Percentiles rank a stretch among this genome's conserved stretches.
Conservation (phyloP, 2,329 filamentous ascomycete species). For the Tolypocladium capitatum region DNA sequence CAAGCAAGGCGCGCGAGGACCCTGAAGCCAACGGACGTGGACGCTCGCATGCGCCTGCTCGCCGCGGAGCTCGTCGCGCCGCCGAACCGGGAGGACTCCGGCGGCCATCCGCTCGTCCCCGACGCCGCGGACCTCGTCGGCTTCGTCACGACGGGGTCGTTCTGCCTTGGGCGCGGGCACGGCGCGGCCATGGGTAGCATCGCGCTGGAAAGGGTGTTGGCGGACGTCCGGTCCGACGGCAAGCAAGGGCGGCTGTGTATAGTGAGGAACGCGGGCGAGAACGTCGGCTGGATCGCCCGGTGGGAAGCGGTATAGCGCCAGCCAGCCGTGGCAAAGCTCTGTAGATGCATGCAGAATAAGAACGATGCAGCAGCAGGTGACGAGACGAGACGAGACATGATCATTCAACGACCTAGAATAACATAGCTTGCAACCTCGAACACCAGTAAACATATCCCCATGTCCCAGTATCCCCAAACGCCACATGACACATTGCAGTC, state of each 20-base stretch:
- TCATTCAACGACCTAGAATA: not conserved
- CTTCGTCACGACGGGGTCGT: slow-evolving; percentile 80
- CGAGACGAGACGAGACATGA: not conserved
- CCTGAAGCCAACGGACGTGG: slow-evolving; percentile 14
- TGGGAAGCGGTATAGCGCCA: too few species aligned
- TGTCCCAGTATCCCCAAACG: not conserved
- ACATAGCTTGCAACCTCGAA: not conserved
- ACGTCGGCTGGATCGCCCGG: slow-evolving; percentile 60
- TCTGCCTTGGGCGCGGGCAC: slow-evolving; percentile 62
- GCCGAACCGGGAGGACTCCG: slow-evolving; percentile 24
- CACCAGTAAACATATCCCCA: not conserved
- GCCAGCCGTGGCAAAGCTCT: too few species aligned
- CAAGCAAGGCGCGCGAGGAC: slow-evolving; percentile 2
- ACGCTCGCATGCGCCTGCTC: slow-evolving; percentile 28
- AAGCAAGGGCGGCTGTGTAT: slow-evolving; percentile 54
- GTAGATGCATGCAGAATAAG: too few species aligned
- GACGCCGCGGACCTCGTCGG: slow-evolving; percentile 66
- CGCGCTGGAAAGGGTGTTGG: slow-evolving; percentile 42
- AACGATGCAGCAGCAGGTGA: not conserved
- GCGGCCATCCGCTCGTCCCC: slow-evolving; percentile 57
- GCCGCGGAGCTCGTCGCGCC: slow-evolving; percentile 34
- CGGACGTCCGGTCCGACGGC: slow-evolving; percentile 13
- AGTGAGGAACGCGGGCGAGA: slow-evolving; percentile 68
- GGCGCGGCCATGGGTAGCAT: slow-evolving; percentile 66
- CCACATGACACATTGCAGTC: not conserved